Conservation (phyloP, 306 rosid genomes). For the Lagenaria siceraria region DNA sequence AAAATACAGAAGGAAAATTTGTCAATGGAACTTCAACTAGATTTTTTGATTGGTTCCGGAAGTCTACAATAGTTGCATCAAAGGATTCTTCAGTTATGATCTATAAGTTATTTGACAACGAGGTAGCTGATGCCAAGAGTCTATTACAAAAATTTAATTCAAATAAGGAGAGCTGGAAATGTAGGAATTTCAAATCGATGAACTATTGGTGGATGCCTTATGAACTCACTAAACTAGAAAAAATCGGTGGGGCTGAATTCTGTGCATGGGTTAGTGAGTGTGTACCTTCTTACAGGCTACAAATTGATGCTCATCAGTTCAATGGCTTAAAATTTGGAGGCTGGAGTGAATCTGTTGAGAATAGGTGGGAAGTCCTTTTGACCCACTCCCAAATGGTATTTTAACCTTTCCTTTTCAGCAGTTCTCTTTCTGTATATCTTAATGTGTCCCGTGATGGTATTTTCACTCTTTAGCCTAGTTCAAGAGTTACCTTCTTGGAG, state of each 20-base stretch:
- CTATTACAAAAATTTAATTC: conserved; percentile 43
- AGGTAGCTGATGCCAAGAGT: conserved; percentile 64
- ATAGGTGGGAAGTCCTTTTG: conserved; percentile 75
- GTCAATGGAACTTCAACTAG: conserved; percentile 31
- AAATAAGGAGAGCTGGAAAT: conserved; percentile 27
- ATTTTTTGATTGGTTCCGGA: conserved; percentile 52
- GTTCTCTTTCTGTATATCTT: neutral
- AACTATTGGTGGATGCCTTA: conserved; percentile 58
- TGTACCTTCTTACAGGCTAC: conserved; percentile 67
- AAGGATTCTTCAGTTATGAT: conserved; percentile 55
- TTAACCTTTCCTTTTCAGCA: conserved; percentile 22
- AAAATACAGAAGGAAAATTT: conserved; percentile 49
- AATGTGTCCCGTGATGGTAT: neutral
- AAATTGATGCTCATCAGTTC: conserved; percentile 42
- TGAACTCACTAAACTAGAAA: conserved; percentile 47
- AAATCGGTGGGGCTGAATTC: conserved; percentile 78
- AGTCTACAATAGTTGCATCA: conserved; percentile 39
- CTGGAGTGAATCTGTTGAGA: conserved; percentile 52
- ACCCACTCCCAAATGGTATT: conserved; percentile 96
- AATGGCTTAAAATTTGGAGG: conserved; percentile 54
- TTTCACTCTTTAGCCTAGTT: neutral
- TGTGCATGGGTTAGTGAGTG: conserved; percentile 74
- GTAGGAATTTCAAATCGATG: conserved; percentile 23
- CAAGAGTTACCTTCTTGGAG: neutral
- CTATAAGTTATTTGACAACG: conserved; percentile 55